These are phyloP conservation scores for Pisolithus orientalis DNA, from an alignment of 768 basidiomycete species.

Conservation along the genomic window DNA sequence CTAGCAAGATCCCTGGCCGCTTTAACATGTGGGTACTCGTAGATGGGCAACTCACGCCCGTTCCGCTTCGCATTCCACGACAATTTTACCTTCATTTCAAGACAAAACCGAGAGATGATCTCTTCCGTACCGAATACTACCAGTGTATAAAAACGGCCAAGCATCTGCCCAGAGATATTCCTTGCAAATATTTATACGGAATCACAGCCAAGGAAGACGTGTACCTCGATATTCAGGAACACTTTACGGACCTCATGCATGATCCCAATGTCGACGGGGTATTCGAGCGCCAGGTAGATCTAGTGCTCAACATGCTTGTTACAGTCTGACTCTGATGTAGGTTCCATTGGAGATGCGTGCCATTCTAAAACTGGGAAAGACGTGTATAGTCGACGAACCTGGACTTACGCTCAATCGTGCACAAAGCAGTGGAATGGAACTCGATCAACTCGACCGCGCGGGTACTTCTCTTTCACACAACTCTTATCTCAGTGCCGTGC, in stretches of 20 bases:
- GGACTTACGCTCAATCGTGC: conserved; percentile 77
- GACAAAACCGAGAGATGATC: conserved; percentile 51
- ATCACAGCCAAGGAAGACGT: conserved; percentile 77
- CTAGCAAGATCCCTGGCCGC: conserved; percentile 69
- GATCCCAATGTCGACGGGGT: conserved; percentile 94
- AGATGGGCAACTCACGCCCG: conserved; percentile 68
- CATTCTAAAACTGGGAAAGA: conserved; percentile 76
- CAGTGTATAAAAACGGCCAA: conserved; percentile 65
- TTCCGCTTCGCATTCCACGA: conserved; percentile 81
- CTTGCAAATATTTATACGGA: conserved; percentile 76
- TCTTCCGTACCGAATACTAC: conserved; percentile 69
- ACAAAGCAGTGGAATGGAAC: conserved; percentile 74
- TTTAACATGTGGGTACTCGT: conserved; percentile 86
- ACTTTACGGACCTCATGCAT: conserved; percentile 89
- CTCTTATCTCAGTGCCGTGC: conserved; percentile 70
- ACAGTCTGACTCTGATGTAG: conserved; percentile 31
- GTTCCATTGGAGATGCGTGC: conserved; percentile 80
- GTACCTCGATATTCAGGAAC: conserved; percentile 79
- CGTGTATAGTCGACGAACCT: conserved; percentile 61
- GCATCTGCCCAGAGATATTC: conserved; percentile 72
- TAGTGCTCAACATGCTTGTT: background rate
- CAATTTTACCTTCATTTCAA: conserved; percentile 93
- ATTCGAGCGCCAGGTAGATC: conserved; percentile 81
- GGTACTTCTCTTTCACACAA: conserved; percentile 50
- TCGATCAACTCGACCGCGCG: conserved; percentile 71